Percentiles rank a stretch among this genome's conserved stretches.
Evolutionary conservation across 495 filamentous ascomycete genomes (phyloP).

Genomic region (Daldinia bambusicola): DNA sequence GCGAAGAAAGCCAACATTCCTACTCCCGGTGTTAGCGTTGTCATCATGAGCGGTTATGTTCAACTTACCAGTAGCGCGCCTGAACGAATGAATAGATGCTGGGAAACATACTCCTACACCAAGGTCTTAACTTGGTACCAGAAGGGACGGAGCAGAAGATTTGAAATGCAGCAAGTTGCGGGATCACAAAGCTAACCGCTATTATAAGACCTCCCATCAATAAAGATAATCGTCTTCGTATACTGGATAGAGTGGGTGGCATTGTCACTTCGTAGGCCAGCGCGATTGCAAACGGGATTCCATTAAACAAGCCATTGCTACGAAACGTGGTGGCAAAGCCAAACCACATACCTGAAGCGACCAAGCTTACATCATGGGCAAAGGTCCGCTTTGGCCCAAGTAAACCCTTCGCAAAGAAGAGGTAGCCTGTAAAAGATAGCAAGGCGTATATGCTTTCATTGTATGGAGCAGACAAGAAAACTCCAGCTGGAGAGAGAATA

Average conservation of each 20-base stretch:
- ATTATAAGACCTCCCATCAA: conserved; percentile 73
- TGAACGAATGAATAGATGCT: conserved; percentile 95
- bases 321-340: conserved; percentile 78
- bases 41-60: conserved; percentile 5
- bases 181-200: conserved; percentile 71
- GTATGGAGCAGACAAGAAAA: conserved; percentile 91
- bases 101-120: conserved; percentile 77
- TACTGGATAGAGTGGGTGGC: conserved; percentile 41
- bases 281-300: conserved; percentile 63
- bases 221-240: conserved; percentile 64
- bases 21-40: conserved; percentile 48
- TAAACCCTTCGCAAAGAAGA: conserved; percentile 72
- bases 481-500: conserved; percentile 83
- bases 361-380: conserved; percentile 55
- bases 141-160: conserved; percentile 68
- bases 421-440: conserved; percentile 76
- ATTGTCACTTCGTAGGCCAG: conserved; percentile 63
- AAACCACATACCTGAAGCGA: conserved; percentile 73
- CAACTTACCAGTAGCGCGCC: conserved; percentile 78
- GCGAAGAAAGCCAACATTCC: conserved; percentile 85
- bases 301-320: conserved; percentile 89
- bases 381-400: conserved; percentile 39
- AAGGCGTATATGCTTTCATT: conserved; percentile 83
- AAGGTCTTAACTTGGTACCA: conserved; percentile 62
- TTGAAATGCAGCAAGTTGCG: conserved; percentile 79